Evolutionary conservation across 352 stramenopile genomes (phyloP), one percentile per base, ranked within the genome.

Genomic region (Pilasporangium apinafurcum): DNA sequence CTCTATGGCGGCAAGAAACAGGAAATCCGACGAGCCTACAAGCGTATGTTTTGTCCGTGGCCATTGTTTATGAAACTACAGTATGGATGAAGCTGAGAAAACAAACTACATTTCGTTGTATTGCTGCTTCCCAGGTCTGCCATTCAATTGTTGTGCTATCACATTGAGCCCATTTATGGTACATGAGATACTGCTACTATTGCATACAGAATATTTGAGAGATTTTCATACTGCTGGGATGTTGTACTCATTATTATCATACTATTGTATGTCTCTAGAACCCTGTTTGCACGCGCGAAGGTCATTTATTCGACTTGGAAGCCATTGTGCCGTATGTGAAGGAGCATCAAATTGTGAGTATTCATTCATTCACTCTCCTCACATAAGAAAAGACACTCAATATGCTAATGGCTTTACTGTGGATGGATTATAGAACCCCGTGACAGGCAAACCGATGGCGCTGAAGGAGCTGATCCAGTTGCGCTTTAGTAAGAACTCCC

Each of bases 91-190:
- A n/a, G 9, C 2, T 24, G 10, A 42, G 26, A 10, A 4, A 16
- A 16, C 16, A 8, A 14, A n/a, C 10, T 4, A n/a, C 12, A 28
- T 38, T 5, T 24, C 8, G 40, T 38, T 30, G 29, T 28, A 20
- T 25, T 39, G 14, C 0, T 44, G 33, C n/a, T n/a, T n/a, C n/a
- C n/a, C 54, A 86, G 84, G 85, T 10, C 67, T 99, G 22, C 94
- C 96, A 27, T 99, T 99, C 67, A 92, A 98, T 55, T 98, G 95
- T 74, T 99, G 97, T 60, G 92, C 96, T 18, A 91, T 99, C 53
- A 98, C 86, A 3, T 75, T 99, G 35, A 88, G 65, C 16, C 86
- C 88, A 14, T 96, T 84, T 67, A 81, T 59, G 47, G 86, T 88
- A 53, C 44, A 48, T 32, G 9, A 25, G 16, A 20, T n/a, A n/a